A percentile compares a stretch with the other conserved stretches of the same genome.
Evolutionary conservation across 345 rosid species (phyloP).

Genomic region (Anastatica hierochuntica): DNA sequence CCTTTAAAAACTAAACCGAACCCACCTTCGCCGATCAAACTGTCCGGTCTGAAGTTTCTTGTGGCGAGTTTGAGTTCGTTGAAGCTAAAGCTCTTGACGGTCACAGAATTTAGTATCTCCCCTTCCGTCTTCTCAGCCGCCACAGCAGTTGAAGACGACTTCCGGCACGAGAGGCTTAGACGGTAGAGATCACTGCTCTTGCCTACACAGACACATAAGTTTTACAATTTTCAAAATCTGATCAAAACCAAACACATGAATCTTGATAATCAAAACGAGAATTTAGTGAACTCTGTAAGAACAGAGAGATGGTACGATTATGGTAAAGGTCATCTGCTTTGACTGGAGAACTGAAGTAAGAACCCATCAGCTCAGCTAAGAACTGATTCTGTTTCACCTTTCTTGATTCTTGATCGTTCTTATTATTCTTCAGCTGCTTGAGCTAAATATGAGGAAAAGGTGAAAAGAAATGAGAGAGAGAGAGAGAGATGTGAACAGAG

Average conservation of each 20-base stretch:
- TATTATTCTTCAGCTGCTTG: not conserved
- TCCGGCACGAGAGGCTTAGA: slow-evolving; percentile 35
- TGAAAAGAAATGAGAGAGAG: not conserved
- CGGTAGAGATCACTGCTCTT: slow-evolving; percentile 29
- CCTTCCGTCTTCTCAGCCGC: slow-evolving; percentile 75
- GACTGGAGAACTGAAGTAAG: slow-evolving; percentile 25
- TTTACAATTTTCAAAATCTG: not conserved
- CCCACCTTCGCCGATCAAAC: slow-evolving; percentile 93
- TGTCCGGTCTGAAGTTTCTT: slow-evolving; percentile 85
- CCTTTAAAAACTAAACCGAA: slow-evolving; percentile 96
- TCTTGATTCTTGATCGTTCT: not conserved
- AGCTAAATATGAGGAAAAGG: slow-evolving; percentile 1
- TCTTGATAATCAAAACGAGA: too few relatives aligned
- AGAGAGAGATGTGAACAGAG: slow-evolving; percentile 26
- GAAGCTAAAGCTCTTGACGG: slow-evolving; percentile 63
- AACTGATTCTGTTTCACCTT: not conserved
- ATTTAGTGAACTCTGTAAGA: too few relatives aligned
- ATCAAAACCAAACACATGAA: too few relatives aligned
- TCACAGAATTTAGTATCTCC: slow-evolving; percentile 67
- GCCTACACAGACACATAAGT: slow-evolving; percentile 12
- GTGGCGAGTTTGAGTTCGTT: slow-evolving; percentile 67
- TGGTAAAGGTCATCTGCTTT: slow-evolving; percentile 12
- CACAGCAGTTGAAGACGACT: slow-evolving; percentile 36
- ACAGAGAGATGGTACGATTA: slow-evolving; percentile 17
- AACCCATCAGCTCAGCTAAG: slow-evolving; percentile 23